phyloP scores from a whole-genome alignment of 2,329 filamentous ascomycete species.

The Iodosphaeria phyllophila region DNA sequence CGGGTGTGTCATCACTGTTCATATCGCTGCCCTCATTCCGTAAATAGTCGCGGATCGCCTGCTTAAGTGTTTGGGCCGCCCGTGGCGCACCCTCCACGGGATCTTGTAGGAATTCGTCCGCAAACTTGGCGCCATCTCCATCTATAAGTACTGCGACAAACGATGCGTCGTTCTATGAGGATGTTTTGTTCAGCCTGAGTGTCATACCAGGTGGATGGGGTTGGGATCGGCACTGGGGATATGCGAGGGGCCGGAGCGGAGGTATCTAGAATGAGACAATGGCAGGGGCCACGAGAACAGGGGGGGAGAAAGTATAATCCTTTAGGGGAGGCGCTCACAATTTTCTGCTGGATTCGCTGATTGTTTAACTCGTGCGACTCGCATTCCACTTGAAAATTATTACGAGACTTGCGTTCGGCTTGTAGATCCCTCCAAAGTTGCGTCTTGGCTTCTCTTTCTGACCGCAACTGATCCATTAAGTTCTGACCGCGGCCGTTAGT shows the following conservation, averaged over 20 bases:
- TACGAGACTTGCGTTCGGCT: constrained; percentile 4
- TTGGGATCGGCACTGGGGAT: too few relatives aligned
- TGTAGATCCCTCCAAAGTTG: constrained; percentile 3
- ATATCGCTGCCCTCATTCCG: constrained; percentile 6
- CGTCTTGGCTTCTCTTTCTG: too few relatives aligned
- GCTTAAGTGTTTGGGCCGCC: constrained; percentile 13
- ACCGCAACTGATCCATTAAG: too few relatives aligned
- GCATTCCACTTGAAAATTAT: constrained; percentile 4
- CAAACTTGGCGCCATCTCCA: constrained; percentile 16
- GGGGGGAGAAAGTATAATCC: too few relatives aligned
- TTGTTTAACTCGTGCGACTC: constrained; percentile 1
- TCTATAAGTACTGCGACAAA: constrained; percentile 16
- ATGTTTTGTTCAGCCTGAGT: neutral
- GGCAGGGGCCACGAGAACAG: too few relatives aligned
- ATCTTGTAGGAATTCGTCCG: constrained; percentile 13
- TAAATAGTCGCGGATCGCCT: constrained; percentile 12
- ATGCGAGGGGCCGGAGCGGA: too few relatives aligned
- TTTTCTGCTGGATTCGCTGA: constrained; percentile 2
- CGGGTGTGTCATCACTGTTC: constrained; percentile 12
- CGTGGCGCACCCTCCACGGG: constrained; percentile 10
- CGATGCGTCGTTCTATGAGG: constrained; percentile 11
- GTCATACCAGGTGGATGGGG: neutral
- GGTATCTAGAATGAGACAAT: neutral
- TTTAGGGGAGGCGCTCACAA: constrained; percentile 1
- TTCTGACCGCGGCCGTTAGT: too few relatives aligned